phyloP scores from a whole-genome alignment of 305 asterid genomes.

The Caryopteris hybrid region DNA sequence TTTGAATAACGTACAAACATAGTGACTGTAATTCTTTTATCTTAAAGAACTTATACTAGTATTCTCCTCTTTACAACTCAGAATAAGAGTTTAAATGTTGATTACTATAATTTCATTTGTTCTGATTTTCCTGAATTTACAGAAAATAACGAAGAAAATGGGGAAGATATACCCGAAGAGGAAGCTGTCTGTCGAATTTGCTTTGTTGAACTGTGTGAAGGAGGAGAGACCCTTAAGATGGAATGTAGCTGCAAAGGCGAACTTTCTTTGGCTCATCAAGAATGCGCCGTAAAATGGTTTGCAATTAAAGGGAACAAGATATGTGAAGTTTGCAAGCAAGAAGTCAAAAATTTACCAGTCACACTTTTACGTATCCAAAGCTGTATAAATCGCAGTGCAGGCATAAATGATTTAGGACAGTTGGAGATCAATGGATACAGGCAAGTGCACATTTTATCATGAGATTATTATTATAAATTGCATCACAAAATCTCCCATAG shows the following conservation, averaged over 20 bases:
- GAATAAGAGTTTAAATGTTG: not conserved
- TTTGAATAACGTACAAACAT: not conserved
- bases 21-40: not conserved
- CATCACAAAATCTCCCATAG: too few relatives aligned
- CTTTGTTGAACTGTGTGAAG: constrained; percentile 48
- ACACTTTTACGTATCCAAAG: constrained; percentile 76
- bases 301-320: constrained; percentile 43
- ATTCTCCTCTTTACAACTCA: not conserved
- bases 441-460: constrained; percentile 28
- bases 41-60: not conserved
- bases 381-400: constrained; percentile 32
- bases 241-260: constrained; percentile 54
- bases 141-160: constrained; percentile 54
- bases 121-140: constrained; percentile 12
- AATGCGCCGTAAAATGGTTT: constrained; percentile 58
- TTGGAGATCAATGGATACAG: constrained; percentile 78
- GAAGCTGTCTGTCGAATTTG: constrained; percentile 57
- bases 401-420: constrained; percentile 25
- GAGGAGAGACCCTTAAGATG: constrained; percentile 41
- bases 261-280: constrained; percentile 49
- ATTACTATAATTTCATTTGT: not conserved
- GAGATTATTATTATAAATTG: not conserved
- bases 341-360: constrained; percentile 45
- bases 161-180: constrained; percentile 51
- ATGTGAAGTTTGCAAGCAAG: constrained; percentile 55